phyloP scores from a whole-genome alignment of 164 flowering plant genomes.

The Chloranthus sessilifolius region DNA sequence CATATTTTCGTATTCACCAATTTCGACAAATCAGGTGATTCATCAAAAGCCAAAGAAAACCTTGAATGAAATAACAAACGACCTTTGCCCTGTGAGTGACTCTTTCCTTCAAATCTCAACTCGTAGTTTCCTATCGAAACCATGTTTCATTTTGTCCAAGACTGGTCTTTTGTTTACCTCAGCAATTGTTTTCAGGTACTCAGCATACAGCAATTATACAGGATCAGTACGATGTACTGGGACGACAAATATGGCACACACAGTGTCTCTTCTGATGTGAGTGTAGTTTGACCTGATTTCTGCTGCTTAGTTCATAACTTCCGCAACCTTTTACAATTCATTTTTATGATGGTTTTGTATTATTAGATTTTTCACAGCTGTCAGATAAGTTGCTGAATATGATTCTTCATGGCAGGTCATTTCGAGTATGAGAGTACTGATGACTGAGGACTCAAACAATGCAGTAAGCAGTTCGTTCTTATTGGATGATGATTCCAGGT shows the following conservation, averaged over 20 bases:
- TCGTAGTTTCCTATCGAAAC: neutral
- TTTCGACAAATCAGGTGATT: conserved; percentile 55
- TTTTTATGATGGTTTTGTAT: neutral
- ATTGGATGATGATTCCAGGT: conserved; percentile 95
- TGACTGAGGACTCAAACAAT: conserved; percentile 91
- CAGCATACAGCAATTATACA: conserved; percentile 89
- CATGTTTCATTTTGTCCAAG: neutral
- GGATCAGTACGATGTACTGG: conserved; percentile 99
- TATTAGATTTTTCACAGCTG: neutral
- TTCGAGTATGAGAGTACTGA: conserved; percentile 81
- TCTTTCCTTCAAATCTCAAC: neutral
- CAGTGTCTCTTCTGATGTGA: conserved; percentile 88
- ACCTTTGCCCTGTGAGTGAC: conserved; percentile 80
- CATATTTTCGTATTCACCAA: neutral
- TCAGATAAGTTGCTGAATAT: conserved; percentile 3
- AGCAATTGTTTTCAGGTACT: conserved; percentile 53
- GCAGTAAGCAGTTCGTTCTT: conserved; percentile 88
- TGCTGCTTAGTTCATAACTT: neutral
- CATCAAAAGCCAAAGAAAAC: conserved; percentile 96
- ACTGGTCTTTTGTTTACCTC: conserved; percentile 3
- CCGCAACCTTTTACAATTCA: neutral
- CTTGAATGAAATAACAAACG: conserved; percentile 81
- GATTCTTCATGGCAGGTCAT: conserved; percentile 56
- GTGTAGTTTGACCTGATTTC: conserved; percentile 14
- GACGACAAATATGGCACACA: conserved; percentile 99